Evolutionary conservation across 83 land plant genomes (phyloP), one percentile per base, ranked within the genome.

Genomic region (Diphasiastrum complanatum): DNA sequence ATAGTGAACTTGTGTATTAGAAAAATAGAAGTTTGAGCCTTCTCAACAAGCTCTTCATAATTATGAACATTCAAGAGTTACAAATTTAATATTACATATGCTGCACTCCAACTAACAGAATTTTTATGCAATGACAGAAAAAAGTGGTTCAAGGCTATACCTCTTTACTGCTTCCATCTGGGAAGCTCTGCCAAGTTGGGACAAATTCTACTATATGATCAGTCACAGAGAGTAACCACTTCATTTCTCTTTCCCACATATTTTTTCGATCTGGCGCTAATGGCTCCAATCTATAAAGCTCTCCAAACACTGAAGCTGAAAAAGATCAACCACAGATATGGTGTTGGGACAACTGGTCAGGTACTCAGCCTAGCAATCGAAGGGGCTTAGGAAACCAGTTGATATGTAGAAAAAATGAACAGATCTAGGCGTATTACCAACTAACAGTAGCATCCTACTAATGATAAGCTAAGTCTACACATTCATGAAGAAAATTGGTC

Each of bases 191-290:
- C 58, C 71, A 64, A 2, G 82, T 67, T n/a, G 87, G 91, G 11
- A 81, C 75, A 3, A 86, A 67, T 64, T 86, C 91, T 6, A 86
- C 87, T 36, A 86, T 86, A 26, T 82, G 76, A 67, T 85, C 80
- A 43, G 82, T 73, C 1, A 81, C 89, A 50, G 72, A 75, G 18
- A 85, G 55, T 14, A 85, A 75, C 85, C 89, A 85, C 22, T 78
- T 78, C 82, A 85, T 85, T 47, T 85, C 89, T 61, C 89, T 75
- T 8, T 59, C 14, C 89, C 89, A 85, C 81, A 79, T 75, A 55
- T 71, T 29, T 61, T 81, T 85, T 53, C 74, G 75, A 50, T 75
- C 82, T 0, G 47, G 33, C 0, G 80, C 69, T 46, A 85, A 28
- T 46, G 89, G 89, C 66, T 85, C 82, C 43, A 85, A 68, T 33